These are phyloP conservation scores for Casaregolazyma suthepensis DNA, from an alignment of 1,139 yeast genomes.

Conservation along the genomic window DNA sequence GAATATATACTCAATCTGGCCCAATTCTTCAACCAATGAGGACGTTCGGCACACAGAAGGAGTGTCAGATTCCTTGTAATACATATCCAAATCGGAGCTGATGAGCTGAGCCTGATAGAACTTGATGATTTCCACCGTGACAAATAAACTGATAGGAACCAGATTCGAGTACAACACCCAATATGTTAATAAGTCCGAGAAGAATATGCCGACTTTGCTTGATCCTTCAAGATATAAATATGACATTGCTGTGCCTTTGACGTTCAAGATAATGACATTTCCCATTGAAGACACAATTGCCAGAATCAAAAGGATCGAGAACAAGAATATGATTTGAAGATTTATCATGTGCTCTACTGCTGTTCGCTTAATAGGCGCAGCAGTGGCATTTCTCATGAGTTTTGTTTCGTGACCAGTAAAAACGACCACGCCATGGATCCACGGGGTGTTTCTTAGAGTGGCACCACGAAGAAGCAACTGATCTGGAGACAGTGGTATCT, in stretches of 20 bases:
- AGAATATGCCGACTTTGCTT: slow-evolving; percentile 64
- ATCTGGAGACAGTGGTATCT: slow-evolving; percentile 75
- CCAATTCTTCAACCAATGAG: slow-evolving; percentile 89
- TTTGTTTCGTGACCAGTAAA: slow-evolving; percentile 99
- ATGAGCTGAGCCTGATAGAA: slow-evolving; percentile 93
- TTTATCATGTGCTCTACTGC: slow-evolving; percentile 96
- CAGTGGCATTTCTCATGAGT: slow-evolving; percentile 97
- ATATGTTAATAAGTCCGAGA: slow-evolving; percentile 80
- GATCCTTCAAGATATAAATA: slow-evolving; percentile 70
- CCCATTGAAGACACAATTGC: slow-evolving; percentile 82
- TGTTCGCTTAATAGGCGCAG: slow-evolving; percentile 94
- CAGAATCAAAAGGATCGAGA: slow-evolving; percentile 68
- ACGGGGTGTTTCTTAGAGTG: slow-evolving; percentile 84
- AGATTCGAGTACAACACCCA: slow-evolving; percentile 95
- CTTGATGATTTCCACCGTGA: slow-evolving; percentile 91
- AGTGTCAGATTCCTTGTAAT: slow-evolving; percentile 78
- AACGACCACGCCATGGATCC: slow-evolving; percentile 90
- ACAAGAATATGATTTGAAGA: slow-evolving; percentile 81
- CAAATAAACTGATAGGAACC: slow-evolving; percentile 89
- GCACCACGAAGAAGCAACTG: slow-evolving; percentile 94
- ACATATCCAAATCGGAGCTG: slow-evolving; percentile 90
- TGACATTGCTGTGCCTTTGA: slow-evolving; percentile 46
- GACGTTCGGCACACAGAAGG: slow-evolving; percentile 96
- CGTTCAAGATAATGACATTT: slow-evolving; percentile 66
- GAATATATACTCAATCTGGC: slow-evolving; percentile 91